phyloP scores from a whole-genome alignment of 345 rosid species.

The Hypericum perforatum region DNA sequence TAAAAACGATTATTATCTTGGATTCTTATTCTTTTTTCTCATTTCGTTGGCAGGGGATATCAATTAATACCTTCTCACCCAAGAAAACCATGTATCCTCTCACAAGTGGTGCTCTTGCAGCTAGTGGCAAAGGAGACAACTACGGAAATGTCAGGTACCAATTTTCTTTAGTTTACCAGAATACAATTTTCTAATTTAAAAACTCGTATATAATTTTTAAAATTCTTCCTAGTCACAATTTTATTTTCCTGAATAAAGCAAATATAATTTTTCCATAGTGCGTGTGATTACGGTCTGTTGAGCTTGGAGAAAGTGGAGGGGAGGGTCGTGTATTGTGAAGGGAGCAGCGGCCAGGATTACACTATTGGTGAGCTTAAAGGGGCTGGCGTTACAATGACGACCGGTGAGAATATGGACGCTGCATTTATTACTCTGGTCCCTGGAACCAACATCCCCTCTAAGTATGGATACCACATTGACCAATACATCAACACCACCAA shows the following conservation, averaged over 20 bases:
- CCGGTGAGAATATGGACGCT: constrained; percentile 16
- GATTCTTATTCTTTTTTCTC: no score
- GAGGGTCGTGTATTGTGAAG: constrained; percentile 55
- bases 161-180: no score
- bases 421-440: constrained; percentile 32
- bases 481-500: constrained; percentile 61
- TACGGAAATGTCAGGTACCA: constrained; percentile 45
- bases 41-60: constrained; percentile 38
- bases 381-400: constrained; percentile 38
- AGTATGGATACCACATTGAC: constrained; percentile 40
- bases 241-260: constrained; percentile 1
- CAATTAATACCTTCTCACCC: constrained; percentile 53
- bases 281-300: constrained; percentile 54
- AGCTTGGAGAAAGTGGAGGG: constrained; percentile 46
- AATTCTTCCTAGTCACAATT: no score
- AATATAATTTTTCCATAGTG: constrained; percentile 19
- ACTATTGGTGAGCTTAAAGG: constrained; percentile 38
- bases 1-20: no score
- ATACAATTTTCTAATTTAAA: no score
- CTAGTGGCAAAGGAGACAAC: constrained; percentile 18
- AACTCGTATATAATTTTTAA: no score
- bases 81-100: constrained; percentile 47
- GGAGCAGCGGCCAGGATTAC: constrained; percentile 33
- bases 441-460: constrained; percentile 25
- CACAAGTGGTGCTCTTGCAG: constrained; percentile 50